Percentiles rank a stretch among this genome's conserved stretches.
Evolutionary conservation across 169 alveolate genomes (phyloP).

Genomic region (Plasmodium knowlesi): DNA sequence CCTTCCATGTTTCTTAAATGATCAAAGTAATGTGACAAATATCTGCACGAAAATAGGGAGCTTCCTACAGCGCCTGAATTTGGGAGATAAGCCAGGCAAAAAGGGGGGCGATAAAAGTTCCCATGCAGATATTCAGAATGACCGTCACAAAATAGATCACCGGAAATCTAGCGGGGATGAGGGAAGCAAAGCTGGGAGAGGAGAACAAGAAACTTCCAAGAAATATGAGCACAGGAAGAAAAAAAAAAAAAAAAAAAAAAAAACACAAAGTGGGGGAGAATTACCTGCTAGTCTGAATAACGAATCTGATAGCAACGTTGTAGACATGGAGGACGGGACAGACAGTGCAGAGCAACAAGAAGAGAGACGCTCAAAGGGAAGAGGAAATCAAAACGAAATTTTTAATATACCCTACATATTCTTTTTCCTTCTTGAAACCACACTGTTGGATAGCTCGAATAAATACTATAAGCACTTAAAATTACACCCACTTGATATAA

Average conservation of each 20-base stretch:
- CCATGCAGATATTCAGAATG: background rate
- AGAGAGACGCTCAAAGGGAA: background rate
- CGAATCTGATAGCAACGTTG: background rate
- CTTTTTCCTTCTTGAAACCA: slow-evolving; percentile 45
- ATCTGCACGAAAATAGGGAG: slow-evolving; percentile 46
- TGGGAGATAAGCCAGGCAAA: background rate
- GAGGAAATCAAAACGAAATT: background rate
- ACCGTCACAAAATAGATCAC: background rate
- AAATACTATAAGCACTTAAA: slow-evolving; percentile 43
- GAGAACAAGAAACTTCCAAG: background rate
- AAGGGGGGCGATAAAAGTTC: background rate
- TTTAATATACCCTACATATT: slow-evolving; percentile 46
- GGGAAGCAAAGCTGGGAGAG: background rate
- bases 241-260: background rate
- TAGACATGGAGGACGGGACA: too few relatives aligned
- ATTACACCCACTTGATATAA: slow-evolving; percentile 58
- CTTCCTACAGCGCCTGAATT: slow-evolving; percentile 3
- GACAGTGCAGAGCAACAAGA: background rate
- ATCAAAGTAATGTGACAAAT: slow-evolving; percentile 54
- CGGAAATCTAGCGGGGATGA: background rate
- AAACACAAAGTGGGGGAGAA: background rate
- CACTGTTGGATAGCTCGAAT: background rate
- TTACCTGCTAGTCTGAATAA: background rate
- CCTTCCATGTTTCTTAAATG: slow-evolving; percentile 28
- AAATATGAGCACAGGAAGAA: background rate